A percentile compares a stretch with the other conserved stretches of the same genome.
Evolutionary conservation across 306 rosid genomes (phyloP).

Genomic region (Fragaria nilgerrensis): DNA sequence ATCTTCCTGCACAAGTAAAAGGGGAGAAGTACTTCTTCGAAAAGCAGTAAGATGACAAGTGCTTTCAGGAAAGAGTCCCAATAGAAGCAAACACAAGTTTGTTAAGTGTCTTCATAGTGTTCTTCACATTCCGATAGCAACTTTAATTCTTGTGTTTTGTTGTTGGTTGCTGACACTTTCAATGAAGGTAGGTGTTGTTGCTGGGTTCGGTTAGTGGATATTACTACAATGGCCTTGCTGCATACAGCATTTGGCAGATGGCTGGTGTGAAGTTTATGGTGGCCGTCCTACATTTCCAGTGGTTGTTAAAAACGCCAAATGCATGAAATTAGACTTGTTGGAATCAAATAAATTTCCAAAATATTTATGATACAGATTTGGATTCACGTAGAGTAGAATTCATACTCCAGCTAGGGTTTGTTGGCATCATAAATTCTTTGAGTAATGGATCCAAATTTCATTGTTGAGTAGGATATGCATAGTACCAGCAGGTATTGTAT

Average conservation of each 20-base stretch:
- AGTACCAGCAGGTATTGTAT: background rate
- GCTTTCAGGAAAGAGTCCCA: background rate
- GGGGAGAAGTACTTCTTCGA: background rate
- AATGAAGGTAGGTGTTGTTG: slow-evolving; percentile 48
- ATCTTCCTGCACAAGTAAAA: background rate
- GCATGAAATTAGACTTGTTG: slow-evolving; percentile 3
- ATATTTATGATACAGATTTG: background rate
- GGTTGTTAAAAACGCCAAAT: slow-evolving; percentile 12
- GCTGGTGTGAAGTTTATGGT: slow-evolving; percentile 16
- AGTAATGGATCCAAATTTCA: background rate
- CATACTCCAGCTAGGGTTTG: slow-evolving; percentile 31
- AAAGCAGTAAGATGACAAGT: slow-evolving; percentile 1
- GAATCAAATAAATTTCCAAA: background rate
- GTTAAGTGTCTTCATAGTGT: background rate
- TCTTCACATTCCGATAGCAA: background rate
- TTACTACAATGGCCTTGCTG: slow-evolving; percentile 16
- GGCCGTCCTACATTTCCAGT: slow-evolving; percentile 24
- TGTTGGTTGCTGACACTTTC: slow-evolving; percentile 41
- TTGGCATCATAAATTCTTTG: slow-evolving; percentile 19
- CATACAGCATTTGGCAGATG: slow-evolving; percentile 7
- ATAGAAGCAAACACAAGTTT: background rate
- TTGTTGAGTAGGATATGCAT: background rate
- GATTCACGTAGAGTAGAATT: slow-evolving; percentile 11
- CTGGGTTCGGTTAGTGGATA: slow-evolving; percentile 19
- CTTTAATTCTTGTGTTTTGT: background rate